Evolutionary conservation across 768 basidiomycete genomes (phyloP).

Genomic region (Pisolithus albus): DNA sequence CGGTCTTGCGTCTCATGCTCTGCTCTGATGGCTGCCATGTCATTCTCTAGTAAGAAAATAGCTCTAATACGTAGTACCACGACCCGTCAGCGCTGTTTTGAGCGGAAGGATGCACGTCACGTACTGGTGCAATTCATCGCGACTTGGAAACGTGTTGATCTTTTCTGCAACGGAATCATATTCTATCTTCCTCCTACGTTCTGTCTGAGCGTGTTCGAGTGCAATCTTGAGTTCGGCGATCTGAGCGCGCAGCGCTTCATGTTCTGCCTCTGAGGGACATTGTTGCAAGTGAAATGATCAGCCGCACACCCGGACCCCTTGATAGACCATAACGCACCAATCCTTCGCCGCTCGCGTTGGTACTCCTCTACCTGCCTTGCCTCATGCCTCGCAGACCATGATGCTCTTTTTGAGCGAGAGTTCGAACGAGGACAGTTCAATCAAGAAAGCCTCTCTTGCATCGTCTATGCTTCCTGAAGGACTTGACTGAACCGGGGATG

Average conservation of each 20-base stretch:
- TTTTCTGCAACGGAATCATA: constrained; percentile 82
- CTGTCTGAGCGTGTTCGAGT: constrained; percentile 72
- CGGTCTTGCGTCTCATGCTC: constrained; percentile 73
- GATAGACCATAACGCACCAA: constrained; percentile 45
- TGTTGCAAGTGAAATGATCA: background rate
- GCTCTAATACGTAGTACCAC: constrained; percentile 36
- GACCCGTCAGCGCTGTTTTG: background rate
- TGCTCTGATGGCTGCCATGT: constrained; percentile 64
- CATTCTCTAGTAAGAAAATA: constrained; percentile 65
- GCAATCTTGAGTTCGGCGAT: constrained; percentile 73
- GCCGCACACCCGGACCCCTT: too few species aligned
- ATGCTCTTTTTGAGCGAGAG: constrained; percentile 67
- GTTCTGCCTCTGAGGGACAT: constrained; percentile 54
- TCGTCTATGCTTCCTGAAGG: constrained; percentile 45
- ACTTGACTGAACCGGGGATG: constrained; percentile 33
- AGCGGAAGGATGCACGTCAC: constrained; percentile 23
- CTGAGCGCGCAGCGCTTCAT: constrained; percentile 55
- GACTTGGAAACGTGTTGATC: constrained; percentile 67
- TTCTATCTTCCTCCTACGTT: constrained; percentile 74
- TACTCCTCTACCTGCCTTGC: constrained; percentile 82
- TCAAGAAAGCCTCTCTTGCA: constrained; percentile 70
- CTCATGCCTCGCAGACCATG: constrained; percentile 84
- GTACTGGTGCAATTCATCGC: constrained; percentile 73
- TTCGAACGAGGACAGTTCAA: constrained; percentile 74
- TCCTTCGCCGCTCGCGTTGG: constrained; percentile 59